Base-by-base conservation (phyloP, 305 asterid species). In the Coffea humblotiana region DNA sequence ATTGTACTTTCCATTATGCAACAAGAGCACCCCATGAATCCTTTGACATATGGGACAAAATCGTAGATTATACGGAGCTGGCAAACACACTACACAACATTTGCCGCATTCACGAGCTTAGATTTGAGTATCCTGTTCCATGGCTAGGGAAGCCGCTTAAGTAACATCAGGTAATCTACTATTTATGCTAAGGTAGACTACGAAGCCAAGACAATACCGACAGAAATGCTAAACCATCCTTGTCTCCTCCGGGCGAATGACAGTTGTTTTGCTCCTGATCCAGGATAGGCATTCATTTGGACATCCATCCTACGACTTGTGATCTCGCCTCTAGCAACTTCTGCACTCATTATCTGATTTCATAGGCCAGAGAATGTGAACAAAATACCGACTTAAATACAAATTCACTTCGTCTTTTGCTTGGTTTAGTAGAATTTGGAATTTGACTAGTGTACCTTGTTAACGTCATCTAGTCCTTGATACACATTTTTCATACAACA, bases 201-300 rank as follows among this genome's bases (percentile, higher is more conserved):
- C 70, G 40, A n/a, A 23, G 32, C 35, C 18, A 40, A 15, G 16
- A 37, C 27, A 75, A 21, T 19, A 58, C 45, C 4, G 18, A 52
- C 7, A 19, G 61, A 75, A 65, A 32, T 12, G 45, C 52, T 66
- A 37, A 68, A 48, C 49, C 23, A 68, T 48, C 51, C 43, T 77
- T 51, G 40, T 52, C 69, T 43, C 75, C 56, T 37, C 10, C 27
- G 0, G 65, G 63, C 0, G 89, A 89, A 67, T 88, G 93, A 32
- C 84, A 88, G 40, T 82, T 86, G 64, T 29, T 89, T 91, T 52
- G 97, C 91, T 86, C 91, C 91, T 2, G 90, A 76, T 72, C 91
- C 91, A 0, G 89, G 87, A 76, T 90, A 90, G 63, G 90, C 94
- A 35, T 72, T 84, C 37, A 56, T 80, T 82, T 88, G 89, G 1